phyloP scores from a whole-genome alignment of 2,329 filamentous ascomycete species.

The Samsoniella hepiali region DNA sequence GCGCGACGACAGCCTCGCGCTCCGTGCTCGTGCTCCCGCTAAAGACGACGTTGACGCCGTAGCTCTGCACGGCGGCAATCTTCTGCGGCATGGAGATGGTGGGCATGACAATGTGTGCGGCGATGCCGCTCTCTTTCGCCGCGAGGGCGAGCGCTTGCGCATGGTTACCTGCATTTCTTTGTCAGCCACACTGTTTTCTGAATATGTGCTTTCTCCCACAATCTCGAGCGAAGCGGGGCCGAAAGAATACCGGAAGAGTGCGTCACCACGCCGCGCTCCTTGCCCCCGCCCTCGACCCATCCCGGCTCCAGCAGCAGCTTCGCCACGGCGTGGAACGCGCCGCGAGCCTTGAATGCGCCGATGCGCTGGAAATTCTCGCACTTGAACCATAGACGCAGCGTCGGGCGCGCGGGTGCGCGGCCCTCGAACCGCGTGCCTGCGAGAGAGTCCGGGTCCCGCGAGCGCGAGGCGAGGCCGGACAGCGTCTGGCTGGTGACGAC shows the following conservation, averaged over 20 bases:
- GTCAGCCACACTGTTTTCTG: no score
- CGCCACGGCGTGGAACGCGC: constrained; percentile 82
- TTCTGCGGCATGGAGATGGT: constrained; percentile 78
- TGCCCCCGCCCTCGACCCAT: constrained; percentile 57
- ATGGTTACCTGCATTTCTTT: constrained; percentile 68
- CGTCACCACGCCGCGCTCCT: constrained; percentile 72
- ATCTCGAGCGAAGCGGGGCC: not conserved
- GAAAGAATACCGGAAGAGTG: constrained; percentile 71
- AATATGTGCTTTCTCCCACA: no score
- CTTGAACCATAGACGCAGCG: constrained; percentile 82
- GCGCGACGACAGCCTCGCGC: constrained; percentile 69
- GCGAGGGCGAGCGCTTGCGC: constrained; percentile 89
- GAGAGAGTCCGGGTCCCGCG: constrained; percentile 50
- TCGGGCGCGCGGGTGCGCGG: constrained; percentile 56
- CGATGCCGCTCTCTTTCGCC: constrained; percentile 68
- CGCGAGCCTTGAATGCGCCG: constrained; percentile 88
- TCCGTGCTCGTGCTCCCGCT: constrained; percentile 79
- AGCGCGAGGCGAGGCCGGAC: constrained; percentile 69
- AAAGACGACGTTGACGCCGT: constrained; percentile 77
- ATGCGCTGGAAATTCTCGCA: constrained; percentile 90
- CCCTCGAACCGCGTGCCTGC: constrained; percentile 54
- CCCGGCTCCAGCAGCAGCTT: constrained; percentile 61
- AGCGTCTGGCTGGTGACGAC: constrained; percentile 77
- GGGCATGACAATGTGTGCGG: constrained; percentile 90
- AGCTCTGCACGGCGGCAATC: constrained; percentile 74